Percentiles rank a stretch among this genome's conserved stretches.
Conservation (phyloP, 331 rosid species). For the Pyrus hybrid region DNA sequence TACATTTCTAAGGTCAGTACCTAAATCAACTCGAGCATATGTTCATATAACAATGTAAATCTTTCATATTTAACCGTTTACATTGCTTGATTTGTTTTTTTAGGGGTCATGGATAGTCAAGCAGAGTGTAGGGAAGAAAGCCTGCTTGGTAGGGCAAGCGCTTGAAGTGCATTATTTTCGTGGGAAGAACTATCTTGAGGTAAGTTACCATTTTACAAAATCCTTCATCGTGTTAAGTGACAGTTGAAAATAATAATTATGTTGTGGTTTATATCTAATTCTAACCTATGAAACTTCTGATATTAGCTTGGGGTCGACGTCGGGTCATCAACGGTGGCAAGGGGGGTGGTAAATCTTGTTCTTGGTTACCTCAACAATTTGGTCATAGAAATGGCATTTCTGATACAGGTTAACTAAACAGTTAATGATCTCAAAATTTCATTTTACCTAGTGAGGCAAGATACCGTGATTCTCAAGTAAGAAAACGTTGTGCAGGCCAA, state of each 20-base stretch:
- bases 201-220: constrained; percentile 6
- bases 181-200: constrained; percentile 86
- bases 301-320: constrained; percentile 53
- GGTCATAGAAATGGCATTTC: constrained; percentile 88
- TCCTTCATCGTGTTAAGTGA: background rate
- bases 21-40: background rate
- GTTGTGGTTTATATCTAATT: background rate
- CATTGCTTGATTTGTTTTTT: constrained; percentile 13
- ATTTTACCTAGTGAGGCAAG: too few relatives aligned
- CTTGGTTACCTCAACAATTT: constrained; percentile 85
- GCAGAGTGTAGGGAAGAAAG: constrained; percentile 91
- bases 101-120: constrained; percentile 98
- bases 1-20: constrained; percentile 82
- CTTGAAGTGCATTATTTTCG: constrained; percentile 50
- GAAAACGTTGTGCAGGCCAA: constrained; percentile 40
- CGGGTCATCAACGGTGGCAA: constrained; percentile 81
- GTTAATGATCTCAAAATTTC: too few relatives aligned
- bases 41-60: background rate
- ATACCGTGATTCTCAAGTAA: too few relatives aligned
- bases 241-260: background rate
- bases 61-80: background rate
- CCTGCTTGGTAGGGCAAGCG: constrained; percentile 78
- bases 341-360: constrained; percentile 78
- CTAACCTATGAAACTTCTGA: constrained; percentile 8
- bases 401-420: constrained; percentile 56